phyloP scores from a whole-genome alignment of 306 rosid genomes.

The Cicer chorassanicum region DNA sequence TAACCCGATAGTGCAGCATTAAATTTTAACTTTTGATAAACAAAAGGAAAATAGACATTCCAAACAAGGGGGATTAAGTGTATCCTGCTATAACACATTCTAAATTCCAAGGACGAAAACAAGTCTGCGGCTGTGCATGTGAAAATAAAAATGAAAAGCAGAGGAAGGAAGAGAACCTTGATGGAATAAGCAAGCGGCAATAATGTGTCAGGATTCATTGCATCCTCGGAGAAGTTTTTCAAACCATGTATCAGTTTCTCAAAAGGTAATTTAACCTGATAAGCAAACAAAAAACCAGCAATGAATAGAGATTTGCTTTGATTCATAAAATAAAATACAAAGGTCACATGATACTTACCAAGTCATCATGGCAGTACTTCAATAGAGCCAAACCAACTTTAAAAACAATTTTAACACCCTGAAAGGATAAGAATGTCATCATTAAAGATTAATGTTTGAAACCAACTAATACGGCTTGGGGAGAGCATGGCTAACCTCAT shows the following conservation, averaged over 20 bases:
- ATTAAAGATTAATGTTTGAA: constrained; percentile 23
- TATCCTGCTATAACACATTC: constrained; percentile 6
- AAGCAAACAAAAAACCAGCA: constrained; percentile 37
- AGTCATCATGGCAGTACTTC: constrained; percentile 91
- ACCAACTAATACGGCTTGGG: constrained; percentile 35
- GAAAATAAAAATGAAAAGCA: constrained; percentile 28
- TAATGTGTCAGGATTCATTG: constrained; percentile 88
- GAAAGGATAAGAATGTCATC: constrained; percentile 43
- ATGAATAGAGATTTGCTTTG: constrained; percentile 34
- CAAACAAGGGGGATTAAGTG: background rate
- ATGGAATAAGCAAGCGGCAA: constrained; percentile 92
- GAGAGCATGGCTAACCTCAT: constrained; percentile 68
- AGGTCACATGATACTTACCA: constrained; percentile 65
- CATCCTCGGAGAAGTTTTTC: constrained; percentile 90
- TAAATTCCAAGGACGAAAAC: constrained; percentile 31
- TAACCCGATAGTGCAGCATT: background rate
- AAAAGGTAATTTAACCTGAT: constrained; percentile 86
- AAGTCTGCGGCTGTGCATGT: background rate
- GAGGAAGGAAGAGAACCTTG: constrained; percentile 65
- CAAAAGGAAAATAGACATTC: constrained; percentile 9
- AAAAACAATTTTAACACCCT: constrained; percentile 95
- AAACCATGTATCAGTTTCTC: constrained; percentile 93
- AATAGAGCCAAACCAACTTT: constrained; percentile 95
- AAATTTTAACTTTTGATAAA: background rate
- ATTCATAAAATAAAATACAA: constrained; percentile 27